phyloP scores from a whole-genome alignment of 2,329 filamentous ascomycete genomes.

The Aspergillus proliferans region DNA sequence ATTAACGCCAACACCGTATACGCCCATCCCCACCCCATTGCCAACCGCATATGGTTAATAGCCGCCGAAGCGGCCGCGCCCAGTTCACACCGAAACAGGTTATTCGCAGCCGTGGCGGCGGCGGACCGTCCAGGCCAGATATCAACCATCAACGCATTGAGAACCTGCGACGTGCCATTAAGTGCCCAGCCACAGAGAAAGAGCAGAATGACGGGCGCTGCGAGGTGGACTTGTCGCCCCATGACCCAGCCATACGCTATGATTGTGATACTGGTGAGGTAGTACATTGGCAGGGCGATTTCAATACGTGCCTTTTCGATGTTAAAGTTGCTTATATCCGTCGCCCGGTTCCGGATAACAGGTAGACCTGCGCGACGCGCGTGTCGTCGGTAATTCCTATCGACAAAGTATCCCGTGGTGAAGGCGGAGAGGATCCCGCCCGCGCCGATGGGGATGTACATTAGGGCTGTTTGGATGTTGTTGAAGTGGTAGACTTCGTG shows the following conservation, averaged over 20 bases:
- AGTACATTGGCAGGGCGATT: conserved; percentile 28
- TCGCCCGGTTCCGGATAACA: neutral
- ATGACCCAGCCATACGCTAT: conserved; percentile 34
- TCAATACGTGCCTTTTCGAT: conserved; percentile 34
- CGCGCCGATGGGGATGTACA: conserved; percentile 26
- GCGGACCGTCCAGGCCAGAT: conserved; percentile 32
- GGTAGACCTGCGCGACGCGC: conserved; percentile 37
- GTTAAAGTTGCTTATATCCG: conserved; percentile 30
- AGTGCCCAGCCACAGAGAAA: conserved; percentile 31
- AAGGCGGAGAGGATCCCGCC: conserved; percentile 16
- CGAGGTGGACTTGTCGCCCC: conserved; percentile 22
- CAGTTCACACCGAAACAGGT: conserved; percentile 35
- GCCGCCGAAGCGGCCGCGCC: conserved; percentile 35
- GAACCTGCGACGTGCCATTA: conserved; percentile 30
- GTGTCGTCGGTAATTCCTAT: conserved; percentile 67
- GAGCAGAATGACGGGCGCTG: conserved; percentile 27
- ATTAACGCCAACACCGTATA: conserved; percentile 35
- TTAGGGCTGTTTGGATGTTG: conserved; percentile 41
- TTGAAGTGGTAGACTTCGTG: conserved; percentile 42
- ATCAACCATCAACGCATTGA: conserved; percentile 43
- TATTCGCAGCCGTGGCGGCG: conserved; percentile 37
- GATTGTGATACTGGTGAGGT: conserved; percentile 18
- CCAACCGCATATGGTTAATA: conserved; percentile 32
- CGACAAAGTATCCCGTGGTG: conserved; percentile 52
- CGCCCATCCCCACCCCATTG: conserved; percentile 37